phyloP scores from a whole-genome alignment of 2,329 filamentous ascomycete species.

The Xylariaceae sp. region DNA sequence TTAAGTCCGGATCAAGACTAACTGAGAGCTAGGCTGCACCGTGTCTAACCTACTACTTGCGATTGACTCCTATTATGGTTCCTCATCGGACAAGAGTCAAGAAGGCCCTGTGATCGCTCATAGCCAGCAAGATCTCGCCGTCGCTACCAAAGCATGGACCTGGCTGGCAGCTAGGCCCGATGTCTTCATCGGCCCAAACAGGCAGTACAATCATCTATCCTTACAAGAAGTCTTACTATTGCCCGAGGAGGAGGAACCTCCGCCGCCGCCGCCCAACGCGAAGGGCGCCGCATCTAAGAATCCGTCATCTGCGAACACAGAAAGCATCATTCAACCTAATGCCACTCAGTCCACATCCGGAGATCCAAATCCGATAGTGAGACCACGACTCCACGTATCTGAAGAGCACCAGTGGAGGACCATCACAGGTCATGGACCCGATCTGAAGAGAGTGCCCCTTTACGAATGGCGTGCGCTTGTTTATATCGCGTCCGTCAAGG shows the following conservation, averaged over 20 bases:
- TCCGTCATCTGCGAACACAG: not conserved
- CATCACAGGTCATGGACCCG: conserved; percentile 53
- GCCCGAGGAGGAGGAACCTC: conserved; percentile 30
- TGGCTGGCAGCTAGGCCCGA: conserved; percentile 39
- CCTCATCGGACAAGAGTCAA: not conserved
- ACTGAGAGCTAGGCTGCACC: conserved; percentile 27
- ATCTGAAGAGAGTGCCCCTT: conserved; percentile 52
- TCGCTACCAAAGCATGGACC: conserved; percentile 39
- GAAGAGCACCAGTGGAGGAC: conserved; percentile 56
- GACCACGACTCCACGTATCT: conserved; percentile 42
- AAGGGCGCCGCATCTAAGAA: not conserved
- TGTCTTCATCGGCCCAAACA: conserved; percentile 36
- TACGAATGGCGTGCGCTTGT: conserved; percentile 56
- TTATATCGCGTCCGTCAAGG: conserved; percentile 51
- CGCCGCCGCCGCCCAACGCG: not conserved
- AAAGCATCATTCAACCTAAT: not conserved
- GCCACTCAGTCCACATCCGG: not conserved
- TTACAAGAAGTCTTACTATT: conserved; percentile 38
- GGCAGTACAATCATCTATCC: conserved; percentile 35
- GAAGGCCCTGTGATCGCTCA: too few species aligned
- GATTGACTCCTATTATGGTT: conserved; percentile 27
- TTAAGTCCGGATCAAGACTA: conserved; percentile 10
- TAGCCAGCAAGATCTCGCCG: conserved; percentile 26
- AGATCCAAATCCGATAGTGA: conserved; percentile 8
- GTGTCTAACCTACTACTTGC: conserved; percentile 25